Conservation (phyloP, 179 eudicot genomes). For the Carnegiea gigantea region DNA sequence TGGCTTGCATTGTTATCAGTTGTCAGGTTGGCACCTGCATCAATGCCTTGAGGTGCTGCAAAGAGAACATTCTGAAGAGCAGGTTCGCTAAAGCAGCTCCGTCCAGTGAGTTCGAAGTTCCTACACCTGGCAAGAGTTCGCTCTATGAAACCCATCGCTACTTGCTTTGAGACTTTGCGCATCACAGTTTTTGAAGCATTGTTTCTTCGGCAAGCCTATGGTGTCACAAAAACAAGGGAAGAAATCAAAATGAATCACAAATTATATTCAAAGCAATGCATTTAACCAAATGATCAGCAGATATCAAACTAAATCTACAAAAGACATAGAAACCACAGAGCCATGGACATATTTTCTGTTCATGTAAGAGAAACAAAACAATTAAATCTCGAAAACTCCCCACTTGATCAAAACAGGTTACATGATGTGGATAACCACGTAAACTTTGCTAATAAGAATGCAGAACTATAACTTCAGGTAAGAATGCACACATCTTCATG, state of each 20-base stretch:
- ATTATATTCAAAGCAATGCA: not conserved
- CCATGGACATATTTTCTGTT: not conserved
- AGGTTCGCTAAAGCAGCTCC: slow-evolving; percentile 50
- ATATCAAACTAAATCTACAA: not conserved
- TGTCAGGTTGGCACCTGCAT: slow-evolving; percentile 19
- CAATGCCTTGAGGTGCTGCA: slow-evolving; percentile 33
- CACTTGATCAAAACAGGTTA: too few relatives aligned
- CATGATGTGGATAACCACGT: too few relatives aligned
- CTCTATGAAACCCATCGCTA: slow-evolving; percentile 47
- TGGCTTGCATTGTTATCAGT: slow-evolving; percentile 17
- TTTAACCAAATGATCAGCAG: not conserved
- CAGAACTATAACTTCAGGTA: not conserved
- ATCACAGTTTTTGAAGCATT: slow-evolving; percentile 44
- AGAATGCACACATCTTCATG: not conserved
- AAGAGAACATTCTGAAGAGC: slow-evolving; percentile 41
- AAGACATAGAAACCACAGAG: not conserved
- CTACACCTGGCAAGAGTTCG: slow-evolving; percentile 50
- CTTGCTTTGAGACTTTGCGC: slow-evolving; percentile 57
- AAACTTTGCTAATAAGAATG: too few relatives aligned
- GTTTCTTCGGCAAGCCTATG: slow-evolving; percentile 46
- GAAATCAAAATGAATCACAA: not conserved
- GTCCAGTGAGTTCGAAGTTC: slow-evolving; percentile 46
- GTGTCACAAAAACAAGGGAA: not conserved
- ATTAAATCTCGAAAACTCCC: too few relatives aligned
- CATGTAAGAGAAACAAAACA: not conserved